These are phyloP conservation scores for Komagataella ulmi DNA, from an alignment of 805 yeast species.

Conservation along the genomic window DNA sequence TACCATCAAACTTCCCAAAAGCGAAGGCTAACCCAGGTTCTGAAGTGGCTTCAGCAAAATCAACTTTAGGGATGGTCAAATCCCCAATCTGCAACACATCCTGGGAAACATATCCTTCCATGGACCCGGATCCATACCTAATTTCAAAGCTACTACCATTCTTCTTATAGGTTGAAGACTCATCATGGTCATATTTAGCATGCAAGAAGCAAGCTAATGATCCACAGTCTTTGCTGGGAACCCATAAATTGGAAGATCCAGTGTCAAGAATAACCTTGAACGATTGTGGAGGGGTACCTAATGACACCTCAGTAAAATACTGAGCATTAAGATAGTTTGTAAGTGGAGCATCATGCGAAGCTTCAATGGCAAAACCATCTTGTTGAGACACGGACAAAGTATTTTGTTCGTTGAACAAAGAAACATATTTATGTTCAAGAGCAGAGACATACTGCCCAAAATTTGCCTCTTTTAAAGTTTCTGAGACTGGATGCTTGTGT, in stretches of 20 bases:
- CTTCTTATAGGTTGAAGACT: slow-evolving; percentile 72
- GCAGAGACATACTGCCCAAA: slow-evolving; percentile 35
- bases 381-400: slow-evolving; percentile 15
- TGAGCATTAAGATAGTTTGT: slow-evolving; percentile 94
- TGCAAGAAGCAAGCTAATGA: slow-evolving; percentile 95
- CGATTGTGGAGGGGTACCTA: slow-evolving; percentile 89
- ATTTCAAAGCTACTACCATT: slow-evolving; percentile 82
- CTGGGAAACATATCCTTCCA: slow-evolving; percentile 86
- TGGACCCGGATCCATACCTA: slow-evolving; percentile 84
- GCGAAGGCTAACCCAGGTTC: slow-evolving; percentile 98
- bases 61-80: slow-evolving; percentile 75
- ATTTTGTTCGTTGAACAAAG: slow-evolving; percentile 19
- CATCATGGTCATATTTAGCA: slow-evolving; percentile 73
- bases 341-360: slow-evolving; percentile 67
- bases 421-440: slow-evolving; percentile 33
- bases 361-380: slow-evolving; percentile 9
- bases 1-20: slow-evolving; percentile 97
- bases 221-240: slow-evolving; percentile 79
- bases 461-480: slow-evolving; percentile 27
- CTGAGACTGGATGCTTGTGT: slow-evolving; percentile 31
- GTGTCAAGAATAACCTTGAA: slow-evolving; percentile 95
- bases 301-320: slow-evolving; percentile 78
- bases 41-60: slow-evolving; percentile 91
- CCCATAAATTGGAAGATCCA: slow-evolving; percentile 96
- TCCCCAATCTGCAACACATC: slow-evolving; percentile 77